phyloP scores from a whole-genome alignment of 2,329 filamentous ascomycete genomes.

The Periglandula ipomoeae region DNA sequence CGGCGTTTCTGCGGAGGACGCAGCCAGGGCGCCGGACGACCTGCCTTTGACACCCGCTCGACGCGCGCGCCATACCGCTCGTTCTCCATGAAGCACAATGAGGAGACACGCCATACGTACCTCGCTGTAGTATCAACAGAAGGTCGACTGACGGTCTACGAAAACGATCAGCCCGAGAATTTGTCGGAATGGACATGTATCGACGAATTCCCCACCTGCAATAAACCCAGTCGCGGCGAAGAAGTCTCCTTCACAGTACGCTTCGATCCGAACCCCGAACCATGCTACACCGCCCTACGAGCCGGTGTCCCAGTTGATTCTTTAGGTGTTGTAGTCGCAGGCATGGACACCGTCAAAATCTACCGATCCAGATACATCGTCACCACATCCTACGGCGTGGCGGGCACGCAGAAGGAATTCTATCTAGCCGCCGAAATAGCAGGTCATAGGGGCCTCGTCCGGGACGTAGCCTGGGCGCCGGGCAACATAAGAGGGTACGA shows the following conservation, averaged over 20 bases:
- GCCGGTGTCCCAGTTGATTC: conserved; percentile 76
- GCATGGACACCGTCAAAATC: conserved; percentile 73
- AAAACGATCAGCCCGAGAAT: conserved; percentile 77
- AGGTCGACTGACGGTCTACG: conserved; percentile 69
- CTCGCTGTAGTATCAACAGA: conserved; percentile 78
- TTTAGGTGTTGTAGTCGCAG: conserved; percentile 73
- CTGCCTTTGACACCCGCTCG: conserved; percentile 48
- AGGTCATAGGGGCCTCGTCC: conserved; percentile 66
- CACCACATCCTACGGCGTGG: conserved; percentile 40
- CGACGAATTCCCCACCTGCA: conserved; percentile 67
- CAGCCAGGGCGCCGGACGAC: conserved; percentile 33
- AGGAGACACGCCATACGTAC: conserved; percentile 72
- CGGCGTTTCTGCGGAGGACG: conserved; percentile 67
- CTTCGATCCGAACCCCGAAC: conserved; percentile 81
- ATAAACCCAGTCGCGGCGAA: conserved; percentile 65
- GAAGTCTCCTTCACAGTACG: conserved; percentile 79
- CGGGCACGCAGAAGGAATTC: conserved; percentile 62
- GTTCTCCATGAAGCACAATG: conserved; percentile 75
- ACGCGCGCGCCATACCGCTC: conserved; percentile 61
- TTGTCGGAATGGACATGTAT: conserved; percentile 66
- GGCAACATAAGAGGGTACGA: conserved; percentile 88
- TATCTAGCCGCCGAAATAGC: conserved; percentile 72
- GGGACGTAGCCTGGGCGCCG: conserved; percentile 87
- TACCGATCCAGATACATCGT: conserved; percentile 64
- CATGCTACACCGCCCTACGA: conserved; percentile 66